Base-by-base conservation (phyloP, 257 asterid species). In the Solanum arcanum region DNA sequence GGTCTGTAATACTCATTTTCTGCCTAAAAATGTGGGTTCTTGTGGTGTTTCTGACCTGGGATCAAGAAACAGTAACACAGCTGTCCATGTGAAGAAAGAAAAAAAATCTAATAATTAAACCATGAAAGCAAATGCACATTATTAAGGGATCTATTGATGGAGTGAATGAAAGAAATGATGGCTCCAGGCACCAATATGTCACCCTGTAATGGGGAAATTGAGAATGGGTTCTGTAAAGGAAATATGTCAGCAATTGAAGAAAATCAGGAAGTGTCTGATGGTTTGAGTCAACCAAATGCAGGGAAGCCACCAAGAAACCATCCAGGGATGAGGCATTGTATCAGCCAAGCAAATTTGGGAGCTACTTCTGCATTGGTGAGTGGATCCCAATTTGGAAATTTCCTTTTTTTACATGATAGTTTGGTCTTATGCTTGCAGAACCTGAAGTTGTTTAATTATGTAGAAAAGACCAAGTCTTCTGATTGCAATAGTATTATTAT, bases 301-400 rank as follows among this genome's bases (percentile, higher is more conserved):
- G 91, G 98, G 31, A 94, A 95, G 41, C 98, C 99, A 25, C 96
- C 94, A 15, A 92, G 92, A 84, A 89, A 86, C 59, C 81, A 81
- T 37, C 92, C 98, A 4, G 86, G 90, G 90, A 93, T 97, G 98
- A 91, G 99, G 59, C 98, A 95, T 90, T 95, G 95, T 89, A 92
- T 90, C 86, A 95, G 99, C 92, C 99, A 95, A 27, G 94, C 94
- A 41, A 90, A 94, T 62, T 88, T 96, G 92, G 93, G 89, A 10
- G 94, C 91, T 86, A 90, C 93, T 86, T 88, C 87, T 88, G 81
- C 89, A 62, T 73, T 90, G 96, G 98, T 94, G 42, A 91, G 97
- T 87, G 41, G 74, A 64, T 92, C 89, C 90, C 86, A 86, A 46
- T 64, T 73, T 56, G 10, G 83, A 76, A n/a, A 23, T 3, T 3